phyloP scores from a whole-genome alignment of 352 stramenopile species.

The Pythium apleroticum region DNA sequence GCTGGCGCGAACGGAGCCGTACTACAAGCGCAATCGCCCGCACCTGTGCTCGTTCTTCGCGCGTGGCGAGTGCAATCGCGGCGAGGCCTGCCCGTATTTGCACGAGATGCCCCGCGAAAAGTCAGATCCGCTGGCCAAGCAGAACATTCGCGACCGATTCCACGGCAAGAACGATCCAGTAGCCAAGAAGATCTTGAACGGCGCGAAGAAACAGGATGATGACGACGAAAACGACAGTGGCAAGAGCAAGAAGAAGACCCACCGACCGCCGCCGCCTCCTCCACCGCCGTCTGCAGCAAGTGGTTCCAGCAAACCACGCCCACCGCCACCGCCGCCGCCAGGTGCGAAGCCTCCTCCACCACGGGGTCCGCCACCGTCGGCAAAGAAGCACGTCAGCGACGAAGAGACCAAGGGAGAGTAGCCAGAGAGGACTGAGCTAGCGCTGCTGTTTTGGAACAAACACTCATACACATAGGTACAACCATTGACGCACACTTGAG shows the following conservation, averaged over 20 bases:
- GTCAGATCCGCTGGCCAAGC: slow-evolving; percentile 92
- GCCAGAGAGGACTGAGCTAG: too few relatives aligned
- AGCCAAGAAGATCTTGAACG: slow-evolving; percentile 84
- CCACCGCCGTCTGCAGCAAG: slow-evolving; percentile 26
- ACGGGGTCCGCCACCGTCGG: slow-evolving; percentile 45
- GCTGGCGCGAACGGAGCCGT: slow-evolving; percentile 83
- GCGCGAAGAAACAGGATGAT: slow-evolving; percentile 22
- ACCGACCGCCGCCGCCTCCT: slow-evolving; percentile 30
- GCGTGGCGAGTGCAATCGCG: slow-evolving; percentile 92
- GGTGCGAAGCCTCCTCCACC: slow-evolving; percentile 66
- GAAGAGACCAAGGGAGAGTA: slow-evolving; percentile 34
- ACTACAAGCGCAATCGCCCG: slow-evolving; percentile 91
- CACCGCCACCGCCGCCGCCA: slow-evolving; percentile 51
- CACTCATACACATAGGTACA: slow-evolving; percentile 11
- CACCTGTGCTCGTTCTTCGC: slow-evolving; percentile 96
- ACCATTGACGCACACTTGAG: neutral
- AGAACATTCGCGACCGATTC: slow-evolving; percentile 95
- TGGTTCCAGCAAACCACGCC: slow-evolving; percentile 43
- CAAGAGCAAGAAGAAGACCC: slow-evolving; percentile 28
- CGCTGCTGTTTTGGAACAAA: slow-evolving; percentile 11
- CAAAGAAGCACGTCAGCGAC: slow-evolving; percentile 14
- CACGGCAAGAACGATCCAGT: slow-evolving; percentile 94
- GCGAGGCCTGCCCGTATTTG: slow-evolving; percentile 92
- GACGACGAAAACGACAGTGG: slow-evolving; percentile 27
- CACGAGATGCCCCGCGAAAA: slow-evolving; percentile 94